Evolutionary conservation across 2,329 filamentous ascomycete species (phyloP), one percentile per base, ranked within the genome.

Genomic region (Fusarium redolens): DNA sequence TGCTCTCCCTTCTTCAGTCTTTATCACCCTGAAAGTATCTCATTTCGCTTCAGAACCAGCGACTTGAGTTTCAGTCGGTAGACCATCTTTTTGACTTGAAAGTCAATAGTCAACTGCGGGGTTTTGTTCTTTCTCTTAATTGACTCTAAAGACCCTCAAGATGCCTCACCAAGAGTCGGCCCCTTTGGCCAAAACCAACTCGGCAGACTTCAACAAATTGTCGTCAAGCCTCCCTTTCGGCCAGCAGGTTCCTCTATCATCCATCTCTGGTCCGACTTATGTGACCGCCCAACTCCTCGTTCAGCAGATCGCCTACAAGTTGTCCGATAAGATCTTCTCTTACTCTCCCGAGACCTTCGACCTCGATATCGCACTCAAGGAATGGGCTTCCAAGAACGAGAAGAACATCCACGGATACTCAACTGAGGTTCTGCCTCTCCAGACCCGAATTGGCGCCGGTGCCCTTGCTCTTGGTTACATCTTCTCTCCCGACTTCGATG

Each of bases 281-380:
- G 89, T 96, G 69, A 98, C 96, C 44, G 93, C 95, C 35, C 96
- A 99, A 85, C 91, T 94, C 28, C 90, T 99, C 62, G 92, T 98
- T 73, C 96, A 99, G 86, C 96, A 99, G 84, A 92, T 98, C 73
- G 94, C 96, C 69, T 99, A 97, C 85, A 90, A 93, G 72, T 88
- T 99, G 69, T 98, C 96, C 63, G 95, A 98, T 87, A 97, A 97
- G 87, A 91, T 98, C 84, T 99, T 97, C 86, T 93, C 95, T 63
- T 98, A 97, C 86, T 98, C 96, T 5, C 94, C 95, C 33, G 93
- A 97, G 79, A 93, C 94, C 18, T 98, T 98, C 79, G 93, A 97
- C 80, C 89, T 99, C 73, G 96, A 98, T 81, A 83, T 92, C 70
- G 94, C 95, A 51, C 91, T 93, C 60, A 93, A 92, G 82, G 84